Base-by-base conservation (phyloP, 2,329 filamentous ascomycete genomes). In the Scolecobasidium constrictum region DNA sequence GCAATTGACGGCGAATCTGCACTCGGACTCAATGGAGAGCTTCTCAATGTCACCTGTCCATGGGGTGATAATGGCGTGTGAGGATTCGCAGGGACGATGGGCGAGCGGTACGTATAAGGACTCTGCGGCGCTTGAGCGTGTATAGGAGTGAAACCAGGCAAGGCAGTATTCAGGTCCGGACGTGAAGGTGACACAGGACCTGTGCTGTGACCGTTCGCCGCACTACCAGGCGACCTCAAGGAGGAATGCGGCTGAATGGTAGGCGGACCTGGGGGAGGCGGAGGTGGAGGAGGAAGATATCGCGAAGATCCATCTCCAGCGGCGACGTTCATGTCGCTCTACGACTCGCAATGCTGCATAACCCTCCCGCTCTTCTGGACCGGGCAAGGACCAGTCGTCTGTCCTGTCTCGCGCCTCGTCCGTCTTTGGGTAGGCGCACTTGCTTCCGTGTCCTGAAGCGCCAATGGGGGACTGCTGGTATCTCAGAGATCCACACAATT, bases 201-300 rank as follows among this genome's bases (percentile, higher is more conserved):
- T n/a, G 17, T 31, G 4, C n/a, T 17, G 28, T 26, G 34, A 12
- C 18, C 26, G 31, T 31, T 42, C 19, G 16, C 21, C 23, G 40
- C 40, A 20, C 33, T 42, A 23, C 40, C 40, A 11, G 36, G 36
- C 21, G 40, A 42, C 11, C 40, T 34, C 21, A 6, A 12, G 35
- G n/a, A 31, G 9, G 26, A 31, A 9, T 31, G 26, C 26, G 26
- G 26, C 26, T 31, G 26, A 31, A n/a, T n/a, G n/a, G n/a, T n/a
- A n/a, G 26, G 26, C 9, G 26, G 26, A 7, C 26, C 26, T 9
- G 26, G 26, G n/a, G 26, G 26, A 31, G 26, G 21, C 23, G 38
- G 15, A n/a, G 38, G 21, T 42, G 34, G 40, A 15, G 40, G 40
- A 22, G 40, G 40, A 35, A 33, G 40, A 35, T 23, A 28, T 21